Percentiles rank a stretch among this genome's conserved stretches.
phyloP scores from a whole-genome alignment of 108 stramenopile species.

The Discostella pseudostelligera region DNA sequence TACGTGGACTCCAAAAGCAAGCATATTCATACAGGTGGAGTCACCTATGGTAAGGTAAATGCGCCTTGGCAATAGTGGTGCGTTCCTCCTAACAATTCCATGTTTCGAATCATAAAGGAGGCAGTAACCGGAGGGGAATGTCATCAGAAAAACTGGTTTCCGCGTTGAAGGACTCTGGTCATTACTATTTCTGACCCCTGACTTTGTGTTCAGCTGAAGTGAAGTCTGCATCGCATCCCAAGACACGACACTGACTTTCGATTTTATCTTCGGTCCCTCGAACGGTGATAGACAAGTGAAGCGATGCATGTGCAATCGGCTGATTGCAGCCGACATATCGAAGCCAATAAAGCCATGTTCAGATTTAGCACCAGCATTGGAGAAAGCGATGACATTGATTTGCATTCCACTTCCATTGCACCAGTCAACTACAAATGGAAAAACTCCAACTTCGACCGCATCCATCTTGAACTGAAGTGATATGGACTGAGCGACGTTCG shows the following conservation, averaged over 20 bases:
- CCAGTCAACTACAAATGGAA: slow-evolving; percentile 20
- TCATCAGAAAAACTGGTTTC: slow-evolving; percentile 15
- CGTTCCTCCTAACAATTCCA: background rate
- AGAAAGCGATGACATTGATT: slow-evolving; percentile 16
- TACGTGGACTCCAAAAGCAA: slow-evolving; percentile 27
- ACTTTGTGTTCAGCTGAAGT: slow-evolving; percentile 6
- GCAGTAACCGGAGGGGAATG: slow-evolving; percentile 21
- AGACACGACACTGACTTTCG: slow-evolving; percentile 19
- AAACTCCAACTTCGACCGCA: slow-evolving; percentile 21
- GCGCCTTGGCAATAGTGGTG: slow-evolving; percentile 1
- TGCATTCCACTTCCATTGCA: slow-evolving; percentile 18
- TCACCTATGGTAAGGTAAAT: slow-evolving; percentile 7
- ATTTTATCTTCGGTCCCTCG: background rate
- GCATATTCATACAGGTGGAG: slow-evolving; percentile 11
- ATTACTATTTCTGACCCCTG: background rate
- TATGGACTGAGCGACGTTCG: slow-evolving; percentile 17
- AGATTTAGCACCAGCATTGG: background rate
- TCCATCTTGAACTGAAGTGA: slow-evolving; percentile 17
- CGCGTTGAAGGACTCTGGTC: background rate
- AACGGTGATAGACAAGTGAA: slow-evolving; percentile 1
- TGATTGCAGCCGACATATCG: slow-evolving; percentile 20
- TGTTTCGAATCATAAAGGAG: background rate
- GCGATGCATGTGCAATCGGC: slow-evolving; percentile 14
- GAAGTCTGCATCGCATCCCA: slow-evolving; percentile 32
- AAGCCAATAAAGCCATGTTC: slow-evolving; percentile 7